These are phyloP conservation scores for Gastrolobium villosum DNA, from an alignment of 306 rosid species.

Conservation along the genomic window DNA sequence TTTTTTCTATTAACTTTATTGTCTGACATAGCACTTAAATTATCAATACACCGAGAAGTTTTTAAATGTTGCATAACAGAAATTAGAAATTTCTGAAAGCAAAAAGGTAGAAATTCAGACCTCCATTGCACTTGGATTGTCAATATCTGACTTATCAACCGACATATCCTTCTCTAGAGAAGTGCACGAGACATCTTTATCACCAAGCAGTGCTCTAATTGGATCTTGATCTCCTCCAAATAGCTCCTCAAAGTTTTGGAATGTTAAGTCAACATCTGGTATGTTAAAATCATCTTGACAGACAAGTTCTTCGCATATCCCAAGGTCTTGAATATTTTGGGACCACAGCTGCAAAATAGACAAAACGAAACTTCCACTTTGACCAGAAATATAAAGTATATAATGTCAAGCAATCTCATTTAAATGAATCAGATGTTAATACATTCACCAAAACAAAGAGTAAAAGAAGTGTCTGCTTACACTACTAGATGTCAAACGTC, in stretches of 20 bases:
- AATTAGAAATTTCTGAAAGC: background rate
- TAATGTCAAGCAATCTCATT: conserved; percentile 19
- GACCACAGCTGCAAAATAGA: conserved; percentile 81
- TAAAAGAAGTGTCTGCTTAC: conserved; percentile 25
- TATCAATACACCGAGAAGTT: conserved; percentile 14
- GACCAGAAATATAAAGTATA: conserved; percentile 33
- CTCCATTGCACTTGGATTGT: conserved; percentile 61
- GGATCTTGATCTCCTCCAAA: conserved; percentile 87
- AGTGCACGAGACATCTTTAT: conserved; percentile 63
- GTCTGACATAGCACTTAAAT: background rate
- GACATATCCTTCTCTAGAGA: conserved; percentile 67
- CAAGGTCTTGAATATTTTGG: conserved; percentile 92
- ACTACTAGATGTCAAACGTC: conserved; percentile 18
- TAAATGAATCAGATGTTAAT: conserved; percentile 28
- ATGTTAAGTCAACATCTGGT: conserved; percentile 89
- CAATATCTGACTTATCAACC: conserved; percentile 59
- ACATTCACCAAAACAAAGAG: conserved; percentile 7
- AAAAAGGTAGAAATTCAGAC: conserved; percentile 51
- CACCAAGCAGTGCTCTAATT: conserved; percentile 53
- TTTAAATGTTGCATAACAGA: conserved; percentile 1
- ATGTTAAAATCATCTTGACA: conserved; percentile 76
- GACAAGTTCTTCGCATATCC: conserved; percentile 85
- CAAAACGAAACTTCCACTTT: conserved; percentile 41
- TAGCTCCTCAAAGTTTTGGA: conserved; percentile 78
- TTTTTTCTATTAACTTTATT: conserved; percentile 26